Conservation (phyloP, 345 rosid species). For the Eucalyptus globulus region DNA sequence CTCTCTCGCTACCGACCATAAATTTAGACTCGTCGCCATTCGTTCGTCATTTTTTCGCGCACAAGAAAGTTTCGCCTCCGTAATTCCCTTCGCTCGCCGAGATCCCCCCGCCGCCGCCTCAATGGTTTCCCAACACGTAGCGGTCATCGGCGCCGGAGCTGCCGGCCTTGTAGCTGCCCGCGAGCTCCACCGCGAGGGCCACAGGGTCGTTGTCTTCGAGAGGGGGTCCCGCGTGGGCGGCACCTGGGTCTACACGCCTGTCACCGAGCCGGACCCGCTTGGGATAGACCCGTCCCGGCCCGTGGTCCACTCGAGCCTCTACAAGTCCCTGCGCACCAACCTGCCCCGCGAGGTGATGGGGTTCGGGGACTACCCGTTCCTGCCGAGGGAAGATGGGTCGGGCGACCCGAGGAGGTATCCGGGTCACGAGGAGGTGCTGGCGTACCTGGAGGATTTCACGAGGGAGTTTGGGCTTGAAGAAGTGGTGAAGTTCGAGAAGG, state of each 20-base stretch:
- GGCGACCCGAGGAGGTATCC: constrained; percentile 72
- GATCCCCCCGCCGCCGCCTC: not conserved
- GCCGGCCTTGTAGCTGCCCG: constrained; percentile 68
- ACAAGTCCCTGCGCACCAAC: constrained; percentile 74
- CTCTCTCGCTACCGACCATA: not conserved
- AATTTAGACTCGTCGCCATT: not conserved
- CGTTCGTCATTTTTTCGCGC: not conserved
- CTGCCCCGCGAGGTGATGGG: constrained; percentile 91
- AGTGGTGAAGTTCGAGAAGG: constrained; percentile 47
- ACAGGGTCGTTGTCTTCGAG: constrained; percentile 66
- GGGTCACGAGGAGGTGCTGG: constrained; percentile 54
- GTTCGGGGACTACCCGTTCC: constrained; percentile 57
- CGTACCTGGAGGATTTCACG: constrained; percentile 48
- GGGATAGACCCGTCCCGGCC: constrained; percentile 47
- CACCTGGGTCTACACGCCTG: constrained; percentile 59
- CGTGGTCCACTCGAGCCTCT: constrained; percentile 59
- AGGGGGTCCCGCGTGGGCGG: constrained; percentile 54
- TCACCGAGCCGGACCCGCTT: constrained; percentile 51
- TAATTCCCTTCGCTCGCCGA: not conserved
- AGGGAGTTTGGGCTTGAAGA: constrained; percentile 49
- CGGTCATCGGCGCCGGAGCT: constrained; percentile 81
- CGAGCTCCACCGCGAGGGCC: constrained; percentile 81
- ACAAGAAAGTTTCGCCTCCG: not conserved
- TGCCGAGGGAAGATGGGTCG: constrained; percentile 1
- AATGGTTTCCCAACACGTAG: constrained; percentile 38